Percentiles rank a stretch among this genome's conserved stretches.
phyloP scores from a whole-genome alignment of 768 basidiomycete species.

The Leccinum disarticulatum region DNA sequence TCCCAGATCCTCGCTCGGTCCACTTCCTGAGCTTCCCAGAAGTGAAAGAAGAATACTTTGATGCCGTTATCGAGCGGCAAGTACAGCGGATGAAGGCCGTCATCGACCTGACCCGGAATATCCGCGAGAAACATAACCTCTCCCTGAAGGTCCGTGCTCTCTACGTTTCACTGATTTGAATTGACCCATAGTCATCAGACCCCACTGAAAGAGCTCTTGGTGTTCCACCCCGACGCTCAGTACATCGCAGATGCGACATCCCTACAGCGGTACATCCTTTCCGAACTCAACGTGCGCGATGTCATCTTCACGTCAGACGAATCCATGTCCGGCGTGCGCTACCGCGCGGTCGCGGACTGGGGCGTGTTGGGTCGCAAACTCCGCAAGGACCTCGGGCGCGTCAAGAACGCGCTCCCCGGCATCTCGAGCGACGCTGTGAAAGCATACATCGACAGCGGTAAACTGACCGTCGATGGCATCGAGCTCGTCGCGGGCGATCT shows the following conservation, averaged over 20 bases:
- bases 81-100: constrained; percentile 93
- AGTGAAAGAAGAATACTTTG: constrained; percentile 93
- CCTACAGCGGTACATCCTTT: constrained; percentile 84
- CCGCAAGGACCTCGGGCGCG: constrained; percentile 85
- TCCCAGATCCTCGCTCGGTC: constrained; percentile 83
- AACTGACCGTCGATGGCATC: constrained; percentile 85
- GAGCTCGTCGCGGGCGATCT: constrained; percentile 89
- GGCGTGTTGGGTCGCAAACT: constrained; percentile 90
- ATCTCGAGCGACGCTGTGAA: constrained; percentile 84
- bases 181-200: constrained; percentile 48
- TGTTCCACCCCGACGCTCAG: constrained; percentile 86
- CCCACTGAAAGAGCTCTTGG: constrained; percentile 86
- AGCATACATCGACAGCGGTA: constrained; percentile 68
- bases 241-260: constrained; percentile 86
- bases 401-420: constrained; percentile 81
- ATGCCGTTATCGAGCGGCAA: constrained; percentile 89
- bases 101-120: constrained; percentile 86
- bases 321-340: constrained; percentile 78
- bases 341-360: constrained; percentile 94
- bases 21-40: constrained; percentile 95
- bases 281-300: constrained; percentile 93
- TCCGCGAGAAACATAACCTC: constrained; percentile 83
- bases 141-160: constrained; percentile 75
- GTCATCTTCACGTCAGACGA: constrained; percentile 91
- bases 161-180: background rate